These are phyloP conservation scores for Hypoxylon rickii DNA, from an alignment of 495 filamentous ascomycete species.

Conservation along the genomic window DNA sequence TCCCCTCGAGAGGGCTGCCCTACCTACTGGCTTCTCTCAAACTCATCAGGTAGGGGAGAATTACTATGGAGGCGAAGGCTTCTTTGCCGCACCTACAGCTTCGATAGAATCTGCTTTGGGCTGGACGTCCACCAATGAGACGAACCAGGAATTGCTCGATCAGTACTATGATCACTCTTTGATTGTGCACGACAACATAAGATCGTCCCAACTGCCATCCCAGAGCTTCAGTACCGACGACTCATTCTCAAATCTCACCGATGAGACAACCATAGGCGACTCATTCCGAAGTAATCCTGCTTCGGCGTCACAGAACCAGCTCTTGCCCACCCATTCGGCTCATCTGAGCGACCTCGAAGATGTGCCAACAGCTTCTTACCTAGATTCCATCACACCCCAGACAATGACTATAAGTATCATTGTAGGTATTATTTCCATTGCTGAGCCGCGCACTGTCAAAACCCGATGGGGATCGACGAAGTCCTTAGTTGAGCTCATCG, in stretches of 20 bases:
- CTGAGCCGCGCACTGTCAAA: conserved; percentile 61
- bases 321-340: background rate
- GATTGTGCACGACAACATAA: conserved; percentile 61
- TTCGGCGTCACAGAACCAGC: conserved; percentile 6
- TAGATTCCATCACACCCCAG: conserved; percentile 72
- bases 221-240: conserved; percentile 26
- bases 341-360: conserved; percentile 67
- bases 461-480: conserved; percentile 60
- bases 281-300: conserved; percentile 10
- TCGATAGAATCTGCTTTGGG: conserved; percentile 40
- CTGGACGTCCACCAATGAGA: conserved; percentile 18
- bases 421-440: conserved; percentile 74
- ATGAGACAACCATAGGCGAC: conserved; percentile 19
- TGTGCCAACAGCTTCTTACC: conserved; percentile 70
- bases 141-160: conserved; percentile 40
- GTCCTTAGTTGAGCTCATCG: conserved; percentile 74
- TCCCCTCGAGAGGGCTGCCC: conserved; percentile 40
- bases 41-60: conserved; percentile 45
- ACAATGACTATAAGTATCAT: conserved; percentile 80
- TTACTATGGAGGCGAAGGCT: conserved; percentile 45
- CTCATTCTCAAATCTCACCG: conserved; percentile 33
- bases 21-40: conserved; percentile 52
- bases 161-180: conserved; percentile 79
- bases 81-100: conserved; percentile 53
- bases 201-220: conserved; percentile 55